Evolutionary conservation across 2,329 filamentous ascomycete species (phyloP), one percentile per base, ranked within the genome.

Genomic region (Xylariaceae sp.): DNA sequence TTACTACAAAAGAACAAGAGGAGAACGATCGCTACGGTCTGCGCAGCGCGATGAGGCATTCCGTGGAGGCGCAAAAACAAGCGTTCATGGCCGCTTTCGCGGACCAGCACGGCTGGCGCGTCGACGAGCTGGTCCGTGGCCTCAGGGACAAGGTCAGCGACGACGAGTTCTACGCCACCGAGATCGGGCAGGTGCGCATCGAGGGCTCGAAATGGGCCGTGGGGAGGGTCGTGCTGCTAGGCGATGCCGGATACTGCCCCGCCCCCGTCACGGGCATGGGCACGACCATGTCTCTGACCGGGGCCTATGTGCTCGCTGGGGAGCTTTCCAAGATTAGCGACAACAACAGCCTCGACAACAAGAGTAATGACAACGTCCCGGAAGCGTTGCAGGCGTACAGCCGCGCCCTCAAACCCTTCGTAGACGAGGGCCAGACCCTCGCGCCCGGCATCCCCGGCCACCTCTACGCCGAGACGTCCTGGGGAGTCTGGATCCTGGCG

Each of bases 281-380:
- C 0, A 76, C 72, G 0, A 69, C 67, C 2, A 48, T 62, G 0
- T 66, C 67, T 0, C 50, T 80, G 0, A 51, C 71, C 0, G 69
- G 69, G 0, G 71, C 73, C 0, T 81, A 80, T 50, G 56, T 77
- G 2, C 60, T 81, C 3, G 76, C 75, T 0, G 76, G 76, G 2
- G 75, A 76, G 56, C 55, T 74, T 24, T 24, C 21, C 11, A 24
- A 11, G 52, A 61, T 24, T 32, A 30, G 1, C 0, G 12, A n/a
- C 6, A 47, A 55, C 9, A 13, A 13, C 13, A 13, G n/a, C 13
- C 5, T 5, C 5, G n/a, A 13, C n/a, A 13, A 28, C n/a, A 13
- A 13, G 9, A 13, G n/a, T 13, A 13, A 13, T 28, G 8, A 28
- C 7, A 13, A 13, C 5, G 47, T 68, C 2, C 36, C 44, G 2